Percentiles rank a stretch among this genome's conserved stretches.
Evolutionary conservation across 2,329 filamentous ascomycete genomes (phyloP).

Genomic region (Lecanicillium sp.): DNA sequence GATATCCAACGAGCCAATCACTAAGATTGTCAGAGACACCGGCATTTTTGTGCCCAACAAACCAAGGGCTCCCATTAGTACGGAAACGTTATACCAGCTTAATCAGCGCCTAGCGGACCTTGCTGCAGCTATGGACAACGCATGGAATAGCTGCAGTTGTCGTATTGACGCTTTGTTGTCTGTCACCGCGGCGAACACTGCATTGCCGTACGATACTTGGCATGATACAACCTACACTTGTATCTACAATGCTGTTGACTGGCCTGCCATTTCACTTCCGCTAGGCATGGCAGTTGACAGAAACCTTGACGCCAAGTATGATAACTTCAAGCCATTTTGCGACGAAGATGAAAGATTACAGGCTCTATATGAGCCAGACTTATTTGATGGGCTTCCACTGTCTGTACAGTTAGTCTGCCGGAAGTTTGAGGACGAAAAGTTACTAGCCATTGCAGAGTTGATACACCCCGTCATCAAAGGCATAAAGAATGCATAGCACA

Average conservation of each 20-base stretch:
- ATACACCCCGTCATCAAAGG: constrained; percentile 1
- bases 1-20: not conserved
- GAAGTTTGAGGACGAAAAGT: constrained; percentile 16
- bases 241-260: constrained; percentile 1
- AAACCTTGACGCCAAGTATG: not conserved
- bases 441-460: constrained; percentile 14
- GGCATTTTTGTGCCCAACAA: not conserved
- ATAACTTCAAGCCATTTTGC: not conserved
- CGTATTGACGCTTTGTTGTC: not conserved
- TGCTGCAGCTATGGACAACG: not conserved
- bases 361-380: constrained; percentile 12
- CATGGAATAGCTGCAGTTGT: not conserved
- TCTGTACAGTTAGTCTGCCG: constrained; percentile 13
- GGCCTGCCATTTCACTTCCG: not conserved
- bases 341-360: not conserved
- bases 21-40: not conserved
- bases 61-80: not conserved
- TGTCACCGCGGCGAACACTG: not conserved
- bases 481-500: too few species aligned
- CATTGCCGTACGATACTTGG: not conserved
- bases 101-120: not conserved
- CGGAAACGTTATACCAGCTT: not conserved
- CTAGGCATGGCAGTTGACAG: not conserved
- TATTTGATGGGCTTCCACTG: constrained; percentile 14
- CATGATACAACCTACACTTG: not conserved